Evolutionary conservation across 768 basidiomycete species (phyloP).

Genomic region (Phylloporus scabripes): DNA sequence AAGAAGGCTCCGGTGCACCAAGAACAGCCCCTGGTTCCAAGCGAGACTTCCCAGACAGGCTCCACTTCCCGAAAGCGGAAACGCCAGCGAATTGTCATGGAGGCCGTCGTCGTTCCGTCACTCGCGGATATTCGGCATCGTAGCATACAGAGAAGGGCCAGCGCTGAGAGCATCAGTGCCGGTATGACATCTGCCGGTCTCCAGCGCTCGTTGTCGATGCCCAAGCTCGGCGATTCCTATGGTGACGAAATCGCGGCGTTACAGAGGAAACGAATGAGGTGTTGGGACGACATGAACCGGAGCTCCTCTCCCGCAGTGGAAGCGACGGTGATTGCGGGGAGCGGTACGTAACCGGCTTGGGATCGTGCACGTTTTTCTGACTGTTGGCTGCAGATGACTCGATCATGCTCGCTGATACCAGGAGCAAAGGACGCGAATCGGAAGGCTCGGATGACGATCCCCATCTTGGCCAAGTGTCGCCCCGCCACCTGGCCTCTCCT

Average conservation of each 20-base stretch:
- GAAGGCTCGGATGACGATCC: conserved; percentile 61
- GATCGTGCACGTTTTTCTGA: conserved; percentile 4
- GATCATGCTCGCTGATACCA: conserved; percentile 29
- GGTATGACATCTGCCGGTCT: conserved; percentile 10
- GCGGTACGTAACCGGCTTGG: conserved; percentile 21
- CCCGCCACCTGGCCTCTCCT: conserved; percentile 64
- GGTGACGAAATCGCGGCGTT: conserved; percentile 8
- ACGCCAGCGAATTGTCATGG: conserved; percentile 47
- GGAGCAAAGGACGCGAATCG: neutral
- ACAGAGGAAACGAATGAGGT: conserved; percentile 24
- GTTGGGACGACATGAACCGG: conserved; percentile 16
- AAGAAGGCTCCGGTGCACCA: conserved; percentile 5
- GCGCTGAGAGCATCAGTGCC: conserved; percentile 7
- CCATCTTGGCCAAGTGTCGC: conserved; percentile 59
- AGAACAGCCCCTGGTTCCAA: neutral
- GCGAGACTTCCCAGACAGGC: conserved; percentile 4
- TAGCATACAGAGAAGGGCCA: conserved; percentile 18
- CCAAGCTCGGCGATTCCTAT: conserved; percentile 14
- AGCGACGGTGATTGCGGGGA: conserved; percentile 30
- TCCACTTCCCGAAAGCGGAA: conserved; percentile 31
- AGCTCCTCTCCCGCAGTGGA: conserved; percentile 20
- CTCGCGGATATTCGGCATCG: conserved; percentile 26
- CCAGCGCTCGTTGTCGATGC: conserved; percentile 25
- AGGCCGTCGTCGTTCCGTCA: conserved; percentile 46
- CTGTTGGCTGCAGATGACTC: conserved; percentile 40